Base-by-base conservation (phyloP, 2,329 filamentous ascomycete species). In the Colletotrichum sp. region DNA sequence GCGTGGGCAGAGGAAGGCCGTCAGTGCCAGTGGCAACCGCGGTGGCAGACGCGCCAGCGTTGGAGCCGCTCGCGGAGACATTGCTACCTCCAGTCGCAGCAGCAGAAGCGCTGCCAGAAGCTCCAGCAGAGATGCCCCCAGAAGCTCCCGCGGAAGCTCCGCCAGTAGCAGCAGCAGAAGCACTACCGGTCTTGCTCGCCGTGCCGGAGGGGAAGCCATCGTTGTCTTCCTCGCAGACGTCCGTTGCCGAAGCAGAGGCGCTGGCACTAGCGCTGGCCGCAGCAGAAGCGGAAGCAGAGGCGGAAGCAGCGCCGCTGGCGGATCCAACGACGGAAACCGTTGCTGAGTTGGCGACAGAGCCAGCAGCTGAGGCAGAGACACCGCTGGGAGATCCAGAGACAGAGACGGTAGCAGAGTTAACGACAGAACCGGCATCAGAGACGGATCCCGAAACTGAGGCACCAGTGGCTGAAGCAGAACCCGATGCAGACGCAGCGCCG, bases 141-240 rank as follows among this genome's bases (percentile, higher is more conserved):
- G 59, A 16, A 34, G 39, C 15, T 71, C 71, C 26, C 67, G 75
- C 36, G 78, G 52, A 26, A 72, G 44, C 39, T 0, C 68, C 34
- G 67, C 69, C 48, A 62, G 77, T 72, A 22, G 44, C 24, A 6
- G 63, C 34, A 4, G 63, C 73, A 62, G 74, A 66, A 3, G 60
- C 26, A 32, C 71, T 44, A 15, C n/a, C 52, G 18, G 65, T 64
- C 26, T 32, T 60, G 30, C 28, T 70, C 36, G n/a, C 15, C 12
- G 66, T 39, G 18, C 13, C 48, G 24, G 62, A 63, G 13, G 71
- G 44, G 36, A 71, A 48, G 13, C 65, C 75, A 16, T 75, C 75
- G 26, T 77, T 69, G 8, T 77, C 75, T 22, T 77, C 75, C 8
- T 75, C 72, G 59, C 75, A 77, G 15, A 65, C 72, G 59, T 72